These are phyloP conservation scores for Pelargonium australe DNA, from an alignment of 441 rosid genomes.

Conservation along the genomic window DNA sequence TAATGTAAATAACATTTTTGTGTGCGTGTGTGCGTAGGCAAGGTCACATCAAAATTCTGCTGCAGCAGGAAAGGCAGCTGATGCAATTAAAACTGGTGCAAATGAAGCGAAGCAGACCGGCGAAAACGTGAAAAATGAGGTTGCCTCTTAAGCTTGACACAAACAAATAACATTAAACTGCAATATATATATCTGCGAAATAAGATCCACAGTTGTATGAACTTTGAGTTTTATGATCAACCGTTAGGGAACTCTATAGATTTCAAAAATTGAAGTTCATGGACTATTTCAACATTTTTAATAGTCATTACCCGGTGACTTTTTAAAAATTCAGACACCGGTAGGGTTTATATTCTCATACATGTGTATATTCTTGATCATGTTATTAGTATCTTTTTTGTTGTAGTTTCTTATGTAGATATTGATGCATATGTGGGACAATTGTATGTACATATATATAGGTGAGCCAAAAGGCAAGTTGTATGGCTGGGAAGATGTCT, in stretches of 20 bases:
- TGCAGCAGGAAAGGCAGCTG: conserved; percentile 15
- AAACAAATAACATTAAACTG: neutral
- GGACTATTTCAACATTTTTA: no score
- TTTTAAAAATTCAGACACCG: no score
- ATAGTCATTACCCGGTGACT: no score
- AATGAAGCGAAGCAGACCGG: conserved; percentile 8
- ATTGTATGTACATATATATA: neutral
- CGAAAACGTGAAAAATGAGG: conserved; percentile 15
- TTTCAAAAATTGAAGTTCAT: no score
- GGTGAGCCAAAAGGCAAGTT: conserved; percentile 18
- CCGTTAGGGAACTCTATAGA: no score
- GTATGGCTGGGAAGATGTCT: conserved; percentile 5
- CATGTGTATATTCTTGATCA: neutral
- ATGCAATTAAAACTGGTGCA: conserved; percentile 18
- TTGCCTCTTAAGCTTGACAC: conserved; percentile 10
- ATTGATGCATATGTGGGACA: neutral
- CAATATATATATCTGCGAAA: no score
- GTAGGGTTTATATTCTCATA: neutral
- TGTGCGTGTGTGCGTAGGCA: neutral
- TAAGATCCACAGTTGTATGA: no score
- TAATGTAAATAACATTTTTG: neutral
- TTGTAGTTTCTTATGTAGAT: neutral
- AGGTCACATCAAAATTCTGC: conserved; percentile 11
- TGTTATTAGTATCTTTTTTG: neutral
- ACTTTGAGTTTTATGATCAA: neutral